Conservation (phyloP, 2,329 filamentous ascomycete species). For the Coniosporium tulheliwenetii region DNA sequence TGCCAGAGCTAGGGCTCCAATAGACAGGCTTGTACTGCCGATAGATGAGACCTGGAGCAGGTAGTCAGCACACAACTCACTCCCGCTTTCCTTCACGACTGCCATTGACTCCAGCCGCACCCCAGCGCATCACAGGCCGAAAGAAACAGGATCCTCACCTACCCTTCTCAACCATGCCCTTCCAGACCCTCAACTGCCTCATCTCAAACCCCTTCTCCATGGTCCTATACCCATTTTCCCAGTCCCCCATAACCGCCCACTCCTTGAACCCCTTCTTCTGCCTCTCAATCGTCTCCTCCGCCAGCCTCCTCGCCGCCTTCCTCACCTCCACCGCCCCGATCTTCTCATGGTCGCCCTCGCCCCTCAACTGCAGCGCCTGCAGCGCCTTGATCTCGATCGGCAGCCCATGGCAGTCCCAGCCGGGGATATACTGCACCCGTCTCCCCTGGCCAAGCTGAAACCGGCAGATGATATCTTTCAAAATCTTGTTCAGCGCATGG, state of each 20-base stretch:
- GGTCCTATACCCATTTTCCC: conserved; percentile 61
- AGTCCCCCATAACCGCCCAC: conserved; percentile 69
- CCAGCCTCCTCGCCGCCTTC: conserved; percentile 47
- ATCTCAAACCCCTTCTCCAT: conserved; percentile 66
- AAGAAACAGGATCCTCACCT: conserved; percentile 3
- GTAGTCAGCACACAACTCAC: conserved; percentile 1
- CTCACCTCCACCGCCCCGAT: conserved; percentile 42
- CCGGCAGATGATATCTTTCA: conserved; percentile 86
- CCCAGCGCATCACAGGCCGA: not conserved
- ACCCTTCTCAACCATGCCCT: conserved; percentile 52
- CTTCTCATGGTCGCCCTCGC: conserved; percentile 9
- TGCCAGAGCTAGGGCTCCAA: conserved; percentile 68
- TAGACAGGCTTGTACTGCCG: conserved; percentile 70
- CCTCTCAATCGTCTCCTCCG: conserved; percentile 49
- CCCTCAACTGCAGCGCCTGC: conserved; percentile 25
- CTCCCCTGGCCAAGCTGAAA: conserved; percentile 65
- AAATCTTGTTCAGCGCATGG: conserved; percentile 90
- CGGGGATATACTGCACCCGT: conserved; percentile 67
- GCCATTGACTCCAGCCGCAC: not conserved
- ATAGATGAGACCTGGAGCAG: conserved; percentile 47
- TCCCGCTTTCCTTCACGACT: not conserved
- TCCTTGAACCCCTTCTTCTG: conserved; percentile 61
- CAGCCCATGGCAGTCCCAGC: conserved; percentile 96
- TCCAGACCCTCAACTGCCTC: conserved; percentile 59
- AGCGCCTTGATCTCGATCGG: conserved; percentile 95